Conservation (phyloP, 2,329 filamentous ascomycete genomes). For the Metarhizium brunneum region DNA sequence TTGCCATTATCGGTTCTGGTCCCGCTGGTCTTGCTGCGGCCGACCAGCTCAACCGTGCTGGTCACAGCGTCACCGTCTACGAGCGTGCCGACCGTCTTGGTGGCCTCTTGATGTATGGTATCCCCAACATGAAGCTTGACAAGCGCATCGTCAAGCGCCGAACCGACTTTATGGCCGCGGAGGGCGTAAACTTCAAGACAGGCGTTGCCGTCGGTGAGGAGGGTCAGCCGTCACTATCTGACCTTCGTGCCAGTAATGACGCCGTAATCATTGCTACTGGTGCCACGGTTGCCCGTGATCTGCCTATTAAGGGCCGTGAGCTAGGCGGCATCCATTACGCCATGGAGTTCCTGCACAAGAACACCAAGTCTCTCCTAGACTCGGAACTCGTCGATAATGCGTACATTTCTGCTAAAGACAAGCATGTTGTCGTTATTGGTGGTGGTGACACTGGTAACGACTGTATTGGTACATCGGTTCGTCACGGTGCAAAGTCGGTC, state of each 20-base stretch:
- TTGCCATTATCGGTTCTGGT: slow-evolving; percentile 86
- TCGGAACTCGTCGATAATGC: slow-evolving; percentile 73
- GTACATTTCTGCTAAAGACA: slow-evolving; percentile 92
- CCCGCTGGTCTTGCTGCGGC: slow-evolving; percentile 83
- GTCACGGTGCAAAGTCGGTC: slow-evolving; percentile 90
- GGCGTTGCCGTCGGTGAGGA: slow-evolving; percentile 70
- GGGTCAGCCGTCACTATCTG: slow-evolving; percentile 50
- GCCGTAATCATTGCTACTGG: slow-evolving; percentile 88
- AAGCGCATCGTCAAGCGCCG: slow-evolving; percentile 94
- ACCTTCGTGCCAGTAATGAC: slow-evolving; percentile 65
- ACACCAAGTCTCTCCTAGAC: slow-evolving; percentile 95
- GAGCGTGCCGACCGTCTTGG: slow-evolving; percentile 86
- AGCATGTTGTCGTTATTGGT: slow-evolving; percentile 93
- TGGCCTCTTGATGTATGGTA: slow-evolving; percentile 95
- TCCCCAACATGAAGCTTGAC: slow-evolving; percentile 99
- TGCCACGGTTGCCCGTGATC: slow-evolving; percentile 84
- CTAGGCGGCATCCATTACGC: slow-evolving; percentile 88
- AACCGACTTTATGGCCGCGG: slow-evolving; percentile 87
- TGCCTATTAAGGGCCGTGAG: slow-evolving; percentile 82
- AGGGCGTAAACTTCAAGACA: slow-evolving; percentile 77
- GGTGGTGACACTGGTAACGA: slow-evolving; percentile 97
- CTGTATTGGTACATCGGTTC: slow-evolving; percentile 92
- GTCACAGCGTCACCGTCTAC: slow-evolving; percentile 81
- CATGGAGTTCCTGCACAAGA: slow-evolving; percentile 95
- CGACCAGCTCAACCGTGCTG: slow-evolving; percentile 89